Base-by-base conservation (phyloP, 2,329 filamentous ascomycete genomes). In the Nemania sp. region DNA sequence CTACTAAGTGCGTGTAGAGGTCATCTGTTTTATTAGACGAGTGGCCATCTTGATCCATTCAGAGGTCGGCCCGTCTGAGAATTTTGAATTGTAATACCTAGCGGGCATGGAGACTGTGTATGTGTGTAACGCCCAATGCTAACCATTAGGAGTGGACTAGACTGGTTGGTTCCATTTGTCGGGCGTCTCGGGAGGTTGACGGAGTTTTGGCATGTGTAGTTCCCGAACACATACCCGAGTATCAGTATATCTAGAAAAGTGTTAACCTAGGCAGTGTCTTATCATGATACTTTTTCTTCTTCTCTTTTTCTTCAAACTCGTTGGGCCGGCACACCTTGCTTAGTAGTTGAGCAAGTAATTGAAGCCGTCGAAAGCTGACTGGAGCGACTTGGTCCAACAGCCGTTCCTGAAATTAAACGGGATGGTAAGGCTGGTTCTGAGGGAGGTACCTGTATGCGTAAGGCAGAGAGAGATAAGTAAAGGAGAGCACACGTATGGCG, bases 361-460 rank as follows among this genome's bases (percentile, higher is more conserved):
- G 22, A 11, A 57, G 32, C 53, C 35, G 29, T 32, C 29, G 5
- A 32, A n/a, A 5, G 29, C 29, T 32, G 57, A 45, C 27, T 59
- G 47, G 54, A 29, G 52, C 10, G 26, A 45, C 13, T 52, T 53
- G 64, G 22, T n/a, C 26, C 15, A 8, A 26, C 10, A 54, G 27
- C 20, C 15, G 22, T 38, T 47, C 35, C 20, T 38, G 15, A 66
- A 38, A 56, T 62, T 38, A 27, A 22, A 56, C 35, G 35, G 53
- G 45, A 61, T 52, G 60, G 6, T 41, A 27, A 55, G 60, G 51
- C 51, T 55, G 59, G 35, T 18, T 27, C 38, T 26, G 29, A 56
- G 51, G 26, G n/a, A n/a, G n/a, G n/a, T n/a, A n/a, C n/a, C n/a
- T n/a, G n/a, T n/a, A n/a, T n/a, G 5, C 10, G 38, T 15, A 32